These are phyloP conservation scores for Agaricus subrufescens DNA, from an alignment of 768 basidiomycete species.

Conservation along the genomic window DNA sequence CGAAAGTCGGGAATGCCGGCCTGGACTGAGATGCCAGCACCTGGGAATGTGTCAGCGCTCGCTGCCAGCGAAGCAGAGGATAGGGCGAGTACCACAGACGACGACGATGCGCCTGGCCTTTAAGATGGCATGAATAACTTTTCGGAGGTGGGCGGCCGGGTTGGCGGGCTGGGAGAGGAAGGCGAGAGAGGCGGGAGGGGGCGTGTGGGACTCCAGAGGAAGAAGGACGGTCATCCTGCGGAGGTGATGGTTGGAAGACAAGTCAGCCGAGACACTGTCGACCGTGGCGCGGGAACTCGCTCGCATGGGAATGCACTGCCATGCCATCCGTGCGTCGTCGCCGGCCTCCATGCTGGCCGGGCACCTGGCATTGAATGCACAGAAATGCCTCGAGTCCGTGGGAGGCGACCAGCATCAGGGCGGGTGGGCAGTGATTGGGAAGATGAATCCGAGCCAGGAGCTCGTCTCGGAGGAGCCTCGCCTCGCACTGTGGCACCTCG, in stretches of 20 bases:
- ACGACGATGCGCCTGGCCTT: constrained; percentile 84
- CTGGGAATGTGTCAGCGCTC: constrained; percentile 29
- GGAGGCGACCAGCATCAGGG: too few relatives aligned
- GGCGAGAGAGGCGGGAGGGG: constrained; percentile 45
- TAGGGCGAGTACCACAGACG: constrained; percentile 63
- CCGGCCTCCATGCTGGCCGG: neutral
- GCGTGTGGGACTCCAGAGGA: constrained; percentile 47
- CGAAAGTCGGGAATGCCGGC: constrained; percentile 91
- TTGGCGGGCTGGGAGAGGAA: constrained; percentile 50
- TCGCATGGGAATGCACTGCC: neutral
- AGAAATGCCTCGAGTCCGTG: too few relatives aligned
- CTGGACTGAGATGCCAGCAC: constrained; percentile 84
- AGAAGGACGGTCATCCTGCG: constrained; percentile 58
- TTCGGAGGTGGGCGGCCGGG: constrained; percentile 41
- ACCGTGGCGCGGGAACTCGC: constrained; percentile 8
- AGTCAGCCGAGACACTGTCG: constrained; percentile 8
- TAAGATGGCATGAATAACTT: constrained; percentile 60
- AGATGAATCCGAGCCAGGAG: too few relatives aligned
- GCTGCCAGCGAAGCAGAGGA: constrained; percentile 7
- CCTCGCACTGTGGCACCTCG: too few relatives aligned
- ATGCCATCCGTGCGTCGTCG: neutral
- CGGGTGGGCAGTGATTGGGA: too few relatives aligned
- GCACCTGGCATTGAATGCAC: too few relatives aligned
- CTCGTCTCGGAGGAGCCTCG: too few relatives aligned
- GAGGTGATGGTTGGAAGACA: constrained; percentile 4